phyloP scores from a whole-genome alignment of 2,329 filamentous ascomycete genomes.

The Didymella sp. region DNA sequence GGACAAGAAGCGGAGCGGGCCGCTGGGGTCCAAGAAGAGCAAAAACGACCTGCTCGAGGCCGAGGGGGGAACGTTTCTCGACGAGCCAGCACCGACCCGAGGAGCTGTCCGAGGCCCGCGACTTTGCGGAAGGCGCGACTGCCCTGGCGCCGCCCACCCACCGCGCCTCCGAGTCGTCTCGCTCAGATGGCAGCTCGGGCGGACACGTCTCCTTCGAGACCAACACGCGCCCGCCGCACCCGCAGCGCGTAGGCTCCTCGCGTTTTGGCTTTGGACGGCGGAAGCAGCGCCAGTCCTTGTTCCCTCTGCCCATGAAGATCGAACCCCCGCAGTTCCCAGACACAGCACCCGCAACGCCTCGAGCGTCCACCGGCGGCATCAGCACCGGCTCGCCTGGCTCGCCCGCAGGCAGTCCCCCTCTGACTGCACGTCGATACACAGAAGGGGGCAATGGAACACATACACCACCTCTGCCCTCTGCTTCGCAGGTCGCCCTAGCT shows the following conservation, averaged over 20 bases:
- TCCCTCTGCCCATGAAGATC: conserved; percentile 84
- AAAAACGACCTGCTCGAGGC: conserved; percentile 44
- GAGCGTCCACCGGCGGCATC: conserved; percentile 52
- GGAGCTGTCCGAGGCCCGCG: conserved; percentile 54
- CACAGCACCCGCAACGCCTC: conserved; percentile 54
- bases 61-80: conserved; percentile 61
- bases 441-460: conserved; percentile 39
- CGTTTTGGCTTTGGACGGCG: conserved; percentile 78
- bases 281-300: conserved; percentile 74
- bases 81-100: conserved; percentile 59
- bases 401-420: conserved; percentile 47
- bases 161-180: conserved; percentile 83
- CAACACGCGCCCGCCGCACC: conserved; percentile 56
- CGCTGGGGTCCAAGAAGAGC: conserved; percentile 40
- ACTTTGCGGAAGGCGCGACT: conserved; percentile 68
- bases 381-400: conserved; percentile 46
- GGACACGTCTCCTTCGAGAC: conserved; percentile 48
- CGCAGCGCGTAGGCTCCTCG: conserved; percentile 67
- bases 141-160: conserved; percentile 69
- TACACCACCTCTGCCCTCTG: conserved; percentile 55
- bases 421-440: conserved; percentile 44
- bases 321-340: conserved; percentile 55
- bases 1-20: conserved; percentile 41
- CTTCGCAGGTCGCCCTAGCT: conserved; percentile 61
- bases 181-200: conserved; percentile 82